These are phyloP conservation scores for Sclerotiophoma versabilis DNA, from an alignment of 2,329 filamentous ascomycete species.

Conservation along the genomic window DNA sequence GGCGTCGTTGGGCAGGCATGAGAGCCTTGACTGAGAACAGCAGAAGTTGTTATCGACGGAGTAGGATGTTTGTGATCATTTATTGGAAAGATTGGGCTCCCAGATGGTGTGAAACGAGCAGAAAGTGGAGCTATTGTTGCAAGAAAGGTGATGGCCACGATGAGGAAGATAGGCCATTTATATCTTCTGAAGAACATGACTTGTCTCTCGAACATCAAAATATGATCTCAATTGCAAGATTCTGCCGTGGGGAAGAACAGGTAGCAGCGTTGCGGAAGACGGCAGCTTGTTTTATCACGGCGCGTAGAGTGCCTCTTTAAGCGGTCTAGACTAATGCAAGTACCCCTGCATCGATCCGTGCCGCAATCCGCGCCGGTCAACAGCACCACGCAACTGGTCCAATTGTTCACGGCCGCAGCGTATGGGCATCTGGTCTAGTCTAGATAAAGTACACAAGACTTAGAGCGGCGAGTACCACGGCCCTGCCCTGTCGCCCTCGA, in stretches of 20 bases:
- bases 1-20: slow-evolving; percentile 22
- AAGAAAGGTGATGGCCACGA: slow-evolving; percentile 11
- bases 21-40: background rate
- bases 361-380: slow-evolving; percentile 4
- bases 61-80: slow-evolving; percentile 1
- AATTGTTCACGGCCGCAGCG: background rate
- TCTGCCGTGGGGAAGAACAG: background rate
- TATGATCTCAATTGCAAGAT: background rate
- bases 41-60: background rate
- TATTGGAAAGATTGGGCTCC: slow-evolving; percentile 5
- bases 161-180: slow-evolving; percentile 21
- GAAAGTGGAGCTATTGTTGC: slow-evolving; percentile 18
- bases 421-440: background rate
- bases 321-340: background rate
- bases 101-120: slow-evolving; percentile 13
- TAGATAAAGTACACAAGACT: background rate
- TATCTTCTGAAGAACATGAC: slow-evolving; percentile 23
- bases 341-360: slow-evolving; percentile 9
- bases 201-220: slow-evolving; percentile 5
- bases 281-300: background rate
- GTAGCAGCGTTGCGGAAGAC: slow-evolving; percentile 1
- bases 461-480: background rate
- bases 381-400: background rate
- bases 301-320: background rate
- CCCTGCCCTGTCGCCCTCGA: background rate